Conservation (phyloP, 1,139 yeast species). For the Hyphopichia wangnamkhiaoensis region DNA sequence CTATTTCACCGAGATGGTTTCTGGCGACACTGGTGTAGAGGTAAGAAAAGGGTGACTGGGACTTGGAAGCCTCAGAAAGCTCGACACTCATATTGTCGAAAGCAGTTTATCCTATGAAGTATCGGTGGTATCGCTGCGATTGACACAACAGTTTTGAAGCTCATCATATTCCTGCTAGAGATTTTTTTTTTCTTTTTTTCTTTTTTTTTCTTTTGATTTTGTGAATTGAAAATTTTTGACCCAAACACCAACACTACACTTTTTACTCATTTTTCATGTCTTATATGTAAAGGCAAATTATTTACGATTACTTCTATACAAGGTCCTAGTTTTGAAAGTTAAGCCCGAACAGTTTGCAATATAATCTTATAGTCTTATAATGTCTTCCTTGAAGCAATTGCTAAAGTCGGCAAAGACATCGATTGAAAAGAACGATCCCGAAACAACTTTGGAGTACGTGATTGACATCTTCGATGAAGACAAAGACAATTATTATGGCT, state of each 20-base stretch:
- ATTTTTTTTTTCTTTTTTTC: too few species aligned
- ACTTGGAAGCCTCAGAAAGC: conserved; percentile 29
- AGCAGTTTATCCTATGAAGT: not conserved
- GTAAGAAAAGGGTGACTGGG: conserved; percentile 63
- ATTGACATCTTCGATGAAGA: conserved; percentile 57
- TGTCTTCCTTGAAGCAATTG: conserved; percentile 29
- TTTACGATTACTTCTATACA: too few species aligned
- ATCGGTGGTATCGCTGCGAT: conserved; percentile 1
- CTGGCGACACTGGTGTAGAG: conserved; percentile 55
- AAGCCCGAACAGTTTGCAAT: too few species aligned
- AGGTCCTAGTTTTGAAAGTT: too few species aligned
- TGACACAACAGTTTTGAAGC: not conserved
- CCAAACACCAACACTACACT: not conserved
- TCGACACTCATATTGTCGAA: conserved; percentile 15
- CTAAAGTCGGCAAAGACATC: conserved; percentile 64
- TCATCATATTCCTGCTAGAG: too few species aligned
- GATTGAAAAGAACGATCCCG: conserved; percentile 57
- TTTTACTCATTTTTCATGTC: too few species aligned
- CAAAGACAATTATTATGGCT: conserved; percentile 61
- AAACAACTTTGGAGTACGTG: conserved; percentile 53
- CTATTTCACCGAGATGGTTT: conserved; percentile 64
- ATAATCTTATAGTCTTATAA: too few species aligned
- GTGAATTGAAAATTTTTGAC: not conserved
- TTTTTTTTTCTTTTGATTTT: too few species aligned
- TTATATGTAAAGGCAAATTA: too few species aligned